phyloP scores from a whole-genome alignment of 257 asterid genomes.

The Nicotiana paniculata region DNA sequence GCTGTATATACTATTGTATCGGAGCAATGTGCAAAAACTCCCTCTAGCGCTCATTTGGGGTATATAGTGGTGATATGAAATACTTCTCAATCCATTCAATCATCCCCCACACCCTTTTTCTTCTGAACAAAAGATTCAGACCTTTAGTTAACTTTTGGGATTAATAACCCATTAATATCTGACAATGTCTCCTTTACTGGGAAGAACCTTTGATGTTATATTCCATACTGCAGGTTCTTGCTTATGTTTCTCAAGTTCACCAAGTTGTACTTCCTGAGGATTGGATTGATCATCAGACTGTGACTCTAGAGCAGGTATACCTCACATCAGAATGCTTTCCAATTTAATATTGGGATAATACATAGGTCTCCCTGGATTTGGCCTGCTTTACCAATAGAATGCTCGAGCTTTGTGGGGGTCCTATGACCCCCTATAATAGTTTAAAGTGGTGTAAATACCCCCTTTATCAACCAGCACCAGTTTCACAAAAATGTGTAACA shows the following conservation, averaged over 20 bases:
- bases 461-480: too few relatives aligned
- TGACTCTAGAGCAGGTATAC: constrained; percentile 75
- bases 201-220: neutral
- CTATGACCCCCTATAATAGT: too few relatives aligned
- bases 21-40: neutral
- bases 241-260: constrained; percentile 96
- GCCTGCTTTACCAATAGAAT: too few relatives aligned
- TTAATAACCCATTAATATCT: neutral
- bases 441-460: too few relatives aligned
- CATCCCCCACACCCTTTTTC: neutral
- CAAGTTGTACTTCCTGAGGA: constrained; percentile 76
- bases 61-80: neutral
- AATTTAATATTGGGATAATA: neutral
- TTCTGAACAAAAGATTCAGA: neutral
- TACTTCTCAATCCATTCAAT: neutral
- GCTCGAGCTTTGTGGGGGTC: too few relatives aligned
- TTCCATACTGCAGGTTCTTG: constrained; percentile 64
- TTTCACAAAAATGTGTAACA: too few relatives aligned
- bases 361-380: too few relatives aligned
- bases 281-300: constrained; percentile 55
- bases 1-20: neutral
- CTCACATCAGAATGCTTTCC: constrained; percentile 3
- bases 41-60: neutral
- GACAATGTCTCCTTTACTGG: neutral
- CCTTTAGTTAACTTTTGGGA: neutral